Percentiles rank a stretch among this genome's conserved stretches.
Conservation (phyloP, 2,329 filamentous ascomycete species). For the Boeremia lycopersici region DNA sequence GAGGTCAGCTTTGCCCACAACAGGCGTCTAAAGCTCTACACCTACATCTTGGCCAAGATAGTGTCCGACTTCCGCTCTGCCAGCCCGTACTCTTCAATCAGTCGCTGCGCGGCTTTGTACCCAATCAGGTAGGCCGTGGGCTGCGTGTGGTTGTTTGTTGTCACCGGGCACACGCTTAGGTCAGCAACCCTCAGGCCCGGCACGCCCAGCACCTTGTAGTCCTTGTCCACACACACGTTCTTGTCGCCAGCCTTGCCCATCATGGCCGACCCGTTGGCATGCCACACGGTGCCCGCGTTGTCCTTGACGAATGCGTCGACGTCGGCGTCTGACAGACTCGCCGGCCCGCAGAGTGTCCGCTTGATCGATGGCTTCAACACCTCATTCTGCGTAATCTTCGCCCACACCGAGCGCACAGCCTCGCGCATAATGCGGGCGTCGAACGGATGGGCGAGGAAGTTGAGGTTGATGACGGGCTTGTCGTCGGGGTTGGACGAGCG, state of each 20-base stretch:
- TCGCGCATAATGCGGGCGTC: conserved; percentile 52
- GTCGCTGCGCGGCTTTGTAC: conserved; percentile 42
- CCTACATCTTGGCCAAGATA: conserved; percentile 15
- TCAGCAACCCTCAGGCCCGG: conserved; percentile 49
- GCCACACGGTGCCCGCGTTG: conserved; percentile 42
- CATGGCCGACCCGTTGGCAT: conserved; percentile 45
- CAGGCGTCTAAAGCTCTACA: not conserved
- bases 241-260: conserved; percentile 46
- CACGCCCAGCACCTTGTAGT: conserved; percentile 47
- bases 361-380: conserved; percentile 58
- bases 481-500: conserved; percentile 59
- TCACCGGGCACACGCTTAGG: conserved; percentile 41
- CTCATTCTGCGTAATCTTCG: conserved; percentile 53
- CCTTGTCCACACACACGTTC: conserved; percentile 46
- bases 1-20: conserved; percentile 5
- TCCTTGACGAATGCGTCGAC: conserved; percentile 48
- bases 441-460: conserved; percentile 60
- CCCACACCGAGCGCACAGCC: conserved; percentile 48
- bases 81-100: conserved; percentile 39
- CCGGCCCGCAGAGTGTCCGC: conserved; percentile 51
- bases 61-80: conserved; percentile 1
- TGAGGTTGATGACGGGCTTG: conserved; percentile 60
- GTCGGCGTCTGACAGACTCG: conserved; percentile 57
- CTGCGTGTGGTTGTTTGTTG: conserved; percentile 46
- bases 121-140: conserved; percentile 44